Evolutionary conservation across 2,329 filamentous ascomycete genomes (phyloP).

Genomic region (Stachybotrys echinatus): DNA sequence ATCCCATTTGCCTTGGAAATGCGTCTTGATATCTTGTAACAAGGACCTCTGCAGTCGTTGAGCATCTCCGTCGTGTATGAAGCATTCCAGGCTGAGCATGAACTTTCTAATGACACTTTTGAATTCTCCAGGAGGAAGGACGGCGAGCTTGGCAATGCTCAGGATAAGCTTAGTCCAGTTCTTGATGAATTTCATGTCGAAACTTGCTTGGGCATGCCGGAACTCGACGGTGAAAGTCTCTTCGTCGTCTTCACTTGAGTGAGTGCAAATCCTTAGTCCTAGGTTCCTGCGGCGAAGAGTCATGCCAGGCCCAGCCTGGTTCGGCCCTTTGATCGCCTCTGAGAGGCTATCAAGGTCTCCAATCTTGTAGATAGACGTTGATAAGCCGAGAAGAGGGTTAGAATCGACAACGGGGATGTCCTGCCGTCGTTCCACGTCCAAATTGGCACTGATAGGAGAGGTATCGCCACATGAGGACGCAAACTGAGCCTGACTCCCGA

Average conservation of each 20-base stretch:
- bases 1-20: background rate
- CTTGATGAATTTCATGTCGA: background rate
- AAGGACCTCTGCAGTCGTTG: too few species aligned
- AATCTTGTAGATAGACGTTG: background rate
- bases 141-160: background rate
- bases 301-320: background rate
- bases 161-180: background rate
- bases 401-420: background rate
- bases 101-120: background rate
- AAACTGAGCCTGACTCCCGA: background rate
- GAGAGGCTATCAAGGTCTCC: background rate
- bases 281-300: background rate
- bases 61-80: background rate
- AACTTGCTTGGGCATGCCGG: background rate
- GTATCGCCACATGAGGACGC: background rate
- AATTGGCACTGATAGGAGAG: background rate
- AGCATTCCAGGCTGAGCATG: background rate
- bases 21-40: background rate
- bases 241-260: background rate
- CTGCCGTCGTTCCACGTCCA: background rate
- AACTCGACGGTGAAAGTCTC: background rate
- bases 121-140: background rate
- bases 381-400: too few species aligned
- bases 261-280: background rate
- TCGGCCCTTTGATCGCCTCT: background rate